Evolutionary conservation across 1,284 basidiomycete genomes (phyloP), one percentile per base, ranked within the genome.

Genomic region (Rhodotorula sp.): DNA sequence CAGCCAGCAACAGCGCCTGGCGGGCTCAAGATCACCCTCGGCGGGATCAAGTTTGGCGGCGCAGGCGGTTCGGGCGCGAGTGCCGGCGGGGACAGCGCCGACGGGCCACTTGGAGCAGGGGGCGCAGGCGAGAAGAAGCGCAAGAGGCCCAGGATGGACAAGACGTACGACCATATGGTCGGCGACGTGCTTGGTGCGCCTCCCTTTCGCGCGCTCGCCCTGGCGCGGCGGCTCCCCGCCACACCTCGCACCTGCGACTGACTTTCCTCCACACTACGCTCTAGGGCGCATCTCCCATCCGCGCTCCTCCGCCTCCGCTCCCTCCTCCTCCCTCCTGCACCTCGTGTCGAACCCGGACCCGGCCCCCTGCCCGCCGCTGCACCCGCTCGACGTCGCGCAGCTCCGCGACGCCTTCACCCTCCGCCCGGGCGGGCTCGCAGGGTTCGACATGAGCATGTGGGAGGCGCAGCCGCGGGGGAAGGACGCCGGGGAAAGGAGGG

Each of bases 311-410:
- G 9, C 60, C 2, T 3, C 21, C 61, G 32, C 37, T 39, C 4
- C 41, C 27, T 12, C 48, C 15, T 17, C 65, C 27, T 70, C 69
- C 53, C 58, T 79, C 39, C 66, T 64, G 1, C 60, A 76, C 64
- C 70, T 78, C 10, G 59, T 77, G 36, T 61, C 76, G 27, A 77
- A 79, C 61, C 78, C 78, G 4, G 77, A 78, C 32, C 72, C 75
- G 27, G 59, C 66, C 9, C 70, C 70, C 4, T 72, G 69, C 44
- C 61, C 68, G 64, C 63, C 69, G 34, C 25, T 78, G 56, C 44
- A 53, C 13, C 58, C 61, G 0, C 69, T 78, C 60, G 78, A 78
- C 44, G 63, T 67, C 12, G 46, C 61, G 6, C 66, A 71, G 8
- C 56, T 79, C 36, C 64, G 77, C 21, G 78, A 76, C 2, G 75